Evolutionary conservation across 768 basidiomycete genomes (phyloP).

Genomic region (Scleroderma bovista): DNA sequence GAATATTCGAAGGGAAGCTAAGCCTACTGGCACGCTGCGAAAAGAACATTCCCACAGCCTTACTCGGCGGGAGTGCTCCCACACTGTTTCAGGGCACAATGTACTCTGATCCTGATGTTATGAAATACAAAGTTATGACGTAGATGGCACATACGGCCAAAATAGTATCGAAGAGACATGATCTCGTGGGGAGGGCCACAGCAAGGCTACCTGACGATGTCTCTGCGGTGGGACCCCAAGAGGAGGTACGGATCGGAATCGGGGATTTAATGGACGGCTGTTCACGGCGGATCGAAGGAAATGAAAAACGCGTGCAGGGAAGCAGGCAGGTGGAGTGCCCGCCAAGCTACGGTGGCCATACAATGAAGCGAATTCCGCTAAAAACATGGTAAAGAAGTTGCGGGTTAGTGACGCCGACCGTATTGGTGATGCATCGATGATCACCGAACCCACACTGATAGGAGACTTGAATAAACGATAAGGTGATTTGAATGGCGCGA

Average conservation of each 20-base stretch:
- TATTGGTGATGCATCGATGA: neutral
- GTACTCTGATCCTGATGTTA: neutral
- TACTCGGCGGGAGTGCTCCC: neutral
- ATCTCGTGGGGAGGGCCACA: neutral
- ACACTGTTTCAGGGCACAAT: neutral
- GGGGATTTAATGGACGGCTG: neutral
- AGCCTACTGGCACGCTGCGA: neutral
- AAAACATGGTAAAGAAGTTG: neutral
- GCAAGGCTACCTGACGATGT: neutral
- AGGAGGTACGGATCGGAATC: neutral
- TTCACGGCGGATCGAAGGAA: neutral
- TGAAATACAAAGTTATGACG: neutral
- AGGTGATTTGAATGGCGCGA: neutral
- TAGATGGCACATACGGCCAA: neutral
- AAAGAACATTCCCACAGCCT: neutral
- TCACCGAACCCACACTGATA: neutral
- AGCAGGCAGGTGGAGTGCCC: neutral
- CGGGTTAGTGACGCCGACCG: neutral
- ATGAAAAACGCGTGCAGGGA: constrained; percentile 1
- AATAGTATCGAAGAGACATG: neutral
- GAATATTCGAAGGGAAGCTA: neutral
- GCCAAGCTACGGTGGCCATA: neutral
- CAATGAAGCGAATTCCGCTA: neutral
- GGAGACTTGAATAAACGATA: neutral
- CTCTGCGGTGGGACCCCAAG: neutral